phyloP scores from a whole-genome alignment of 768 basidiomycete species.

The Grammothele lineata region DNA sequence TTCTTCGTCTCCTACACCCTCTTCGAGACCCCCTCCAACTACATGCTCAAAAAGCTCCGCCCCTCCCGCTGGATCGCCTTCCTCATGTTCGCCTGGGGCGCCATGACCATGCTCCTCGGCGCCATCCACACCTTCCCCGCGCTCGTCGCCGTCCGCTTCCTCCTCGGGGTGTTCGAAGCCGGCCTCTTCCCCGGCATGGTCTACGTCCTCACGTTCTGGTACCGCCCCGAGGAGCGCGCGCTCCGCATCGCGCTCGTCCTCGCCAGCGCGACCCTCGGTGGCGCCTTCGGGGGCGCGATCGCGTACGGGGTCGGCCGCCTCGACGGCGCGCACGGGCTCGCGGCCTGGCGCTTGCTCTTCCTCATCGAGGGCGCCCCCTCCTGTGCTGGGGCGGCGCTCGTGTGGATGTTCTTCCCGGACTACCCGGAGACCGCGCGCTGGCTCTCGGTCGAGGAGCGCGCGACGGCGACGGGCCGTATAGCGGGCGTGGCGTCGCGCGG shows the following conservation, averaged over 20 bases:
- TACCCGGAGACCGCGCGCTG: slow-evolving; percentile 45
- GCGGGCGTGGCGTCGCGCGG: slow-evolving; percentile 35
- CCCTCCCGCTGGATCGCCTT: slow-evolving; percentile 37
- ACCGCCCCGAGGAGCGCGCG: slow-evolving; percentile 29
- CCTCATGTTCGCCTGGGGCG: slow-evolving; percentile 37
- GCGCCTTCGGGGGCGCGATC: slow-evolving; percentile 31
- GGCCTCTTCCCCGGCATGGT: slow-evolving; percentile 40
- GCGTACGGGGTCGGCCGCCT: slow-evolving; percentile 29
- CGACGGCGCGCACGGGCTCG: slow-evolving; percentile 21
- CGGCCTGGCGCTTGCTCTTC: slow-evolving; percentile 33
- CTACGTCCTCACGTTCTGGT: slow-evolving; percentile 45
- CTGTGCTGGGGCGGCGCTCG: slow-evolving; percentile 30
- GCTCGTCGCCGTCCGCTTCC: slow-evolving; percentile 28
- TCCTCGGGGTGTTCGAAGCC: background rate
- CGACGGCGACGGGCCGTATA: slow-evolving; percentile 33
- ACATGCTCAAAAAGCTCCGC: slow-evolving; percentile 33
- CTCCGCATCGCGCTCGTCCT: slow-evolving; percentile 28
- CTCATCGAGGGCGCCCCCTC: slow-evolving; percentile 46
- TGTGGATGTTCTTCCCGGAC: slow-evolving; percentile 38
- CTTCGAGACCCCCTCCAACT: slow-evolving; percentile 39
- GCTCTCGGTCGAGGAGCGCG: slow-evolving; percentile 40
- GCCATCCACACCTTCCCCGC: background rate
- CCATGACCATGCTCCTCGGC: slow-evolving; percentile 7
- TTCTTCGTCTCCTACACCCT: slow-evolving; percentile 37
- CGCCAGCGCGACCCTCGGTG: slow-evolving; percentile 26